Percentiles rank a stretch among this genome's conserved stretches.
Conservation (phyloP, 2,329 filamentous ascomycete species). For the Amphichorda felina region DNA sequence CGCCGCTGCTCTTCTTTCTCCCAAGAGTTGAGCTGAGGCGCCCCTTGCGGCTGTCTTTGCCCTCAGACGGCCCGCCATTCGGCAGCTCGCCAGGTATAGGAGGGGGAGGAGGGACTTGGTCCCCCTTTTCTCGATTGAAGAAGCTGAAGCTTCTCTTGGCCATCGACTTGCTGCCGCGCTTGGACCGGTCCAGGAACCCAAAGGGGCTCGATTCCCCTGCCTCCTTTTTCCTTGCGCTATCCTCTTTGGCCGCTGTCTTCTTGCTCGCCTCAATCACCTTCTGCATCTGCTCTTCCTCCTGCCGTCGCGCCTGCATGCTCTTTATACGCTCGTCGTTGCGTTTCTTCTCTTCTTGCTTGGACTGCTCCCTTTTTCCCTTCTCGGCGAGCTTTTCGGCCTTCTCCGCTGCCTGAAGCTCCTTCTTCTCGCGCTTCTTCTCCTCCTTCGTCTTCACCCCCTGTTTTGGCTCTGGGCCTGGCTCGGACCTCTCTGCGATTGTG, state of each 20-base stretch:
- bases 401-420: conserved; percentile 44
- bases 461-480: conserved; percentile 7
- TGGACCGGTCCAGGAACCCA: conserved; percentile 52
- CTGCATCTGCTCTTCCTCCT: conserved; percentile 50
- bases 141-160: conserved; percentile 64
- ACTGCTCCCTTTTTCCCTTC: conserved; percentile 23
- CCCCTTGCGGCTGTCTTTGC: conserved; percentile 44
- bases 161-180: conserved; percentile 66
- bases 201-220: conserved; percentile 24
- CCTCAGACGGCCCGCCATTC: conserved; percentile 20
- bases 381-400: conserved; percentile 45
- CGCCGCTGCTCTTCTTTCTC: conserved; percentile 53
- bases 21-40: conserved; percentile 57
- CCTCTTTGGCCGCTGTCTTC: conserved; percentile 43
- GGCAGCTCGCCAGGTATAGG: conserved; percentile 3
- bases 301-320: conserved; percentile 33
- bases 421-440: conserved; percentile 56
- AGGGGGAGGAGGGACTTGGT: conserved; percentile 5
- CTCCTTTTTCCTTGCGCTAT: conserved; percentile 26
- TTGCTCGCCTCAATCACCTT: conserved; percentile 56
- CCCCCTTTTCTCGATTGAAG: conserved; percentile 27
- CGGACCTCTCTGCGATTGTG: conserved; percentile 1
- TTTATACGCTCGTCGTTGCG: conserved; percentile 28
- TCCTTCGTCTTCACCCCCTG: conserved; percentile 35
- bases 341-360: conserved; percentile 14